A percentile compares a stretch with the other conserved stretches of the same genome.
phyloP scores from a whole-genome alignment of 495 filamentous ascomycete species.

The Penicillium odoratum region DNA sequence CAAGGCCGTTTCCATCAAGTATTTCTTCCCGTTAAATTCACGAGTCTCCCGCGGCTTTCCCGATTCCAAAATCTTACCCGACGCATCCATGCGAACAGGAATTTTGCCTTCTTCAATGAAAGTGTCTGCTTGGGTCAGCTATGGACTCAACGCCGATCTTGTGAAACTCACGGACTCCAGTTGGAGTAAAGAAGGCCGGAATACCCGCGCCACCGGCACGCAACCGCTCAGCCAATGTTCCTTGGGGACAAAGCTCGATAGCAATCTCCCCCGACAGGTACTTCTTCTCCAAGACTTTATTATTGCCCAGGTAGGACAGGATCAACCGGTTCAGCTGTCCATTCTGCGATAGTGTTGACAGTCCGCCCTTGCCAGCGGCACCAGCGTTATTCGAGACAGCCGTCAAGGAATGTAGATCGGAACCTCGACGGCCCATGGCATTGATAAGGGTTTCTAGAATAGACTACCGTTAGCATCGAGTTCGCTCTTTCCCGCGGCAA shows the following conservation, averaged over 20 bases:
- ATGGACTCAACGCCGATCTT: background rate
- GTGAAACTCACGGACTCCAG: slow-evolving; percentile 61
- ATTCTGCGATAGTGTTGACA: slow-evolving; percentile 74
- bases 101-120: slow-evolving; percentile 83
- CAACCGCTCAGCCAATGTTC: slow-evolving; percentile 83
- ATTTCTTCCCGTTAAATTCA: slow-evolving; percentile 80
- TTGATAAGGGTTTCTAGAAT: slow-evolving; percentile 72
- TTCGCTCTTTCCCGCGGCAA: background rate
- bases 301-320: slow-evolving; percentile 83
- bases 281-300: slow-evolving; percentile 82
- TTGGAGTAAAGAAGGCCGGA: slow-evolving; percentile 89
- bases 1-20: slow-evolving; percentile 82
- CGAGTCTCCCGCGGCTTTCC: slow-evolving; percentile 78
- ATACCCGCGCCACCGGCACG: slow-evolving; percentile 83
- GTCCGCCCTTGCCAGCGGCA: slow-evolving; percentile 67
- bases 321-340: slow-evolving; percentile 84
- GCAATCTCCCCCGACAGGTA: slow-evolving; percentile 81
- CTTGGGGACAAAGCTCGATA: slow-evolving; percentile 86
- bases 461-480: background rate
- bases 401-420: slow-evolving; percentile 70
- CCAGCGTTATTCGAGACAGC: slow-evolving; percentile 93
- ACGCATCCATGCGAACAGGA: slow-evolving; percentile 70
- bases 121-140: slow-evolving; percentile 43
- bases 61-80: slow-evolving; percentile 70
- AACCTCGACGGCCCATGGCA: slow-evolving; percentile 65